These are phyloP conservation scores for Kalmanozyma brasiliensis DNA, from an alignment of 1,284 basidiomycete species.

Conservation along the genomic window DNA sequence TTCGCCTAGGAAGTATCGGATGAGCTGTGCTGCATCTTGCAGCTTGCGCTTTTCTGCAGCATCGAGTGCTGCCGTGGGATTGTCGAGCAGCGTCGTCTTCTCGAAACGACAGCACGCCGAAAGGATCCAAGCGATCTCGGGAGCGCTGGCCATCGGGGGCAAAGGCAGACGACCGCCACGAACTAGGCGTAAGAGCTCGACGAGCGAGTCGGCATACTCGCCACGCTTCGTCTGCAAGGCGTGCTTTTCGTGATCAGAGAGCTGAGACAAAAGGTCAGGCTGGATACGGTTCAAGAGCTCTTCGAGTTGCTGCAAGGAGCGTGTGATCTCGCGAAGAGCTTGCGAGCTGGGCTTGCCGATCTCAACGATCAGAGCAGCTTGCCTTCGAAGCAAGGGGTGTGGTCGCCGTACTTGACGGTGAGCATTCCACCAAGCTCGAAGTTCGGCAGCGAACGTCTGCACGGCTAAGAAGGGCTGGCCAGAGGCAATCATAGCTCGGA, in stretches of 20 bases:
- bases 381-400: constrained; percentile 7
- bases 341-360: constrained; percentile 34
- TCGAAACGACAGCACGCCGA: constrained; percentile 46
- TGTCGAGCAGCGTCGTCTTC: constrained; percentile 12
- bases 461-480: constrained; percentile 18
- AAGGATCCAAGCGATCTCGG: constrained; percentile 41
- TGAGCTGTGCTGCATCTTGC: constrained; percentile 13
- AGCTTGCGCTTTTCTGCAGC: constrained; percentile 13
- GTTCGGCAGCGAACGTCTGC: constrained; percentile 23
- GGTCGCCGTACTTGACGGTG: constrained; percentile 20
- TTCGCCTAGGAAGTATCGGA: constrained; percentile 29
- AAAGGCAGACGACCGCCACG: constrained; percentile 20
- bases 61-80: neutral
- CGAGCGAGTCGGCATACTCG: constrained; percentile 29
- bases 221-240: constrained; percentile 17
- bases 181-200: constrained; percentile 35
- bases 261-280: constrained; percentile 18
- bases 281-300: constrained; percentile 16
- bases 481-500: constrained; percentile 30
- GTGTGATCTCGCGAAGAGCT: constrained; percentile 24
- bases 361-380: constrained; percentile 24
- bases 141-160: constrained; percentile 13
- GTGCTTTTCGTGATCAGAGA: constrained; percentile 11
- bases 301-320: constrained; percentile 20
- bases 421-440: constrained; percentile 38